Base-by-base conservation (phyloP, 768 basidiomycete genomes). In the Neoboletus subvelutipes region DNA sequence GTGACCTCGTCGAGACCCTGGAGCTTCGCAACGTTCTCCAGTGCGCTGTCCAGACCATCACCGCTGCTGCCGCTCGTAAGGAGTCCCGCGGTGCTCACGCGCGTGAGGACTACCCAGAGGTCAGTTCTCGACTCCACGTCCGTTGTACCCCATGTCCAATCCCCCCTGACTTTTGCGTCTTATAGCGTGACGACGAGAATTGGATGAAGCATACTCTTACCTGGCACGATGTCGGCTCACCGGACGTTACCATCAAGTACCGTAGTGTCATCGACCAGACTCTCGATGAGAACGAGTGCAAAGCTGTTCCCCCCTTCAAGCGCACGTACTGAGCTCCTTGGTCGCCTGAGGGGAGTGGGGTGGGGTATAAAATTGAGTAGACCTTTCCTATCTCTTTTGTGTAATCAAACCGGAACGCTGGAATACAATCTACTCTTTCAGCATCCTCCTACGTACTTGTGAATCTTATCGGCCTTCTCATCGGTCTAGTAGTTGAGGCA, bases 31-130 rank as follows among this genome's bases (percentile, higher is more conserved):
- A 98, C 77, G 78, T 97, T 62, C 82, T 97, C 67, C 94, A 96
- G 71, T 92, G 90, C 68, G 97, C 97, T 58, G 84, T 94, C 58
- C 96, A 98, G 76, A 98, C 97, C 53, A 94, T 98, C 68, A 88
- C 87, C 12, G 86, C 91, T 47, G 94, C 92, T 20, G 90, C 91
- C 51, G 94, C 94, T 52, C 90, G 96, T 66, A 92, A 94, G 77
- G 97, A 98, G 72, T 96, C 94, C 45, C 92, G 97, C 72, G 97
- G 97, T 72, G 97, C 97, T 39, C 97, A 99, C 70, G 97, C 97
- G 48, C 93, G 97, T 65, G 97, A 98, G 75, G 97, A 99, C 73
- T 98, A 75, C 80, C 87, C 94, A n/a, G 95, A 99, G 26, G 91
- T 92, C 57, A 50, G 81, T 75, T 39, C 50, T 55, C 29, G 39